Conservation (phyloP, 2,329 filamentous ascomycete genomes). For the Berkeleyomyces basicola region DNA sequence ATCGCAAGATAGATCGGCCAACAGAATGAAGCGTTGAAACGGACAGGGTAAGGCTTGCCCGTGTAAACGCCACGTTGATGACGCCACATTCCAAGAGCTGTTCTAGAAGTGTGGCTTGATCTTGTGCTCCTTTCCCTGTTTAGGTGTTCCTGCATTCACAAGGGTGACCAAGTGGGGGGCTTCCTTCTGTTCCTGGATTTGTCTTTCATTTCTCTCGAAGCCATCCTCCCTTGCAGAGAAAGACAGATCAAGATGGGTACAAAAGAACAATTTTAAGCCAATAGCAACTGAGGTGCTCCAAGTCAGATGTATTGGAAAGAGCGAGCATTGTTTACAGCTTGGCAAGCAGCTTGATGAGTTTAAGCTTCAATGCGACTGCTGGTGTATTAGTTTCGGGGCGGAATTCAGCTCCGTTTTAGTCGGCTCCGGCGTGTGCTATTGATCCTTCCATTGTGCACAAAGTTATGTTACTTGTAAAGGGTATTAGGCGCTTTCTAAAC, state of each 20-base stretch:
- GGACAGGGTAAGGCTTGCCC: background rate
- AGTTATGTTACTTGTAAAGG: background rate
- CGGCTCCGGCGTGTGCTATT: background rate
- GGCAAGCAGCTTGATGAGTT: background rate
- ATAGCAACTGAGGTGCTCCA: too few relatives aligned
- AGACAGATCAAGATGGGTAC: background rate
- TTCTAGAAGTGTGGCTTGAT: slow-evolving; percentile 5
- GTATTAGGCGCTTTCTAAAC: too few relatives aligned
- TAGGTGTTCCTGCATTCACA: background rate
- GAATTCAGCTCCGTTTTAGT: background rate
- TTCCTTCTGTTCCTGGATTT: background rate
- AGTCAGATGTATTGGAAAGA: background rate
- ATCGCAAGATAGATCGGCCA: background rate
- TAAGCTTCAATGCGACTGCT: background rate
- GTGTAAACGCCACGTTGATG: background rate
- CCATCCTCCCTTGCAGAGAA: background rate
- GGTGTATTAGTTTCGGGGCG: background rate
- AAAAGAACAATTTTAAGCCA: too few relatives aligned
- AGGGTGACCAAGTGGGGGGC: background rate
- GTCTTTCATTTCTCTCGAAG: background rate
- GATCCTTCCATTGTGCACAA: background rate
- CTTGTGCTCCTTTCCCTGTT: background rate
- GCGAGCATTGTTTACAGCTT: background rate
- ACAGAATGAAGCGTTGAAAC: background rate
- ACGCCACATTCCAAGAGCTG: background rate